phyloP scores from a whole-genome alignment of 345 rosid genomes.

The Lenwebbia sp. region DNA sequence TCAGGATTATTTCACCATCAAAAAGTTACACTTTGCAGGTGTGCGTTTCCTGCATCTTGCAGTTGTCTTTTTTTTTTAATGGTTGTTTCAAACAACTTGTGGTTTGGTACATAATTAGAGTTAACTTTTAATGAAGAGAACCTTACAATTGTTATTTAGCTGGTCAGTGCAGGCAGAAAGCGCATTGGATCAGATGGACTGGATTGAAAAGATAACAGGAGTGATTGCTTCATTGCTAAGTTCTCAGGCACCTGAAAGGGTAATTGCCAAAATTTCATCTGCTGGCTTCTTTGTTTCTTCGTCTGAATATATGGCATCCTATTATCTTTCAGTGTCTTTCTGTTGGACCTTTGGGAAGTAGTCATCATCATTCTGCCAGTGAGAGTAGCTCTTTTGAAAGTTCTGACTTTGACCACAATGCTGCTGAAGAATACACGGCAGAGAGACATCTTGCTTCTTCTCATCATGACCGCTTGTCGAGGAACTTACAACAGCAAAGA shows the following conservation, averaged over 20 bases:
- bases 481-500: slow-evolving; percentile 64
- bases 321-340: slow-evolving; percentile 52
- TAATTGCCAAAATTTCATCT: slow-evolving; percentile 7
- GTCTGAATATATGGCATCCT: slow-evolving; percentile 10
- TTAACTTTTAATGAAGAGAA: slow-evolving; percentile 1
- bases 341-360: slow-evolving; percentile 78
- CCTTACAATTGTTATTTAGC: slow-evolving; percentile 32
- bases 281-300: slow-evolving; percentile 1
- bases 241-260: slow-evolving; percentile 92
- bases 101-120: neutral
- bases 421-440: slow-evolving; percentile 60
- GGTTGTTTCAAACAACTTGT: neutral
- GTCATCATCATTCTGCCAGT: slow-evolving; percentile 92
- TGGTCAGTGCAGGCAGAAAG: slow-evolving; percentile 99
- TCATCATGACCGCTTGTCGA: slow-evolving; percentile 55
- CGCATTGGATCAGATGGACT: slow-evolving; percentile 94
- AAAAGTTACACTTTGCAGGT: slow-evolving; percentile 99
- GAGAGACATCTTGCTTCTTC: slow-evolving; percentile 47
- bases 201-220: slow-evolving; percentile 98
- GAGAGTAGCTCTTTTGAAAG: slow-evolving; percentile 98
- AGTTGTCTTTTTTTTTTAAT: neutral
- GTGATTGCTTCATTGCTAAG: slow-evolving; percentile 97
- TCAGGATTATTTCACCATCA: slow-evolving; percentile 95
- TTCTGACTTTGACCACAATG: slow-evolving; percentile 79
- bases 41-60: neutral